Conservation (phyloP, 2,329 filamentous ascomycete species). For the Biscogniauxia mediterranea region DNA sequence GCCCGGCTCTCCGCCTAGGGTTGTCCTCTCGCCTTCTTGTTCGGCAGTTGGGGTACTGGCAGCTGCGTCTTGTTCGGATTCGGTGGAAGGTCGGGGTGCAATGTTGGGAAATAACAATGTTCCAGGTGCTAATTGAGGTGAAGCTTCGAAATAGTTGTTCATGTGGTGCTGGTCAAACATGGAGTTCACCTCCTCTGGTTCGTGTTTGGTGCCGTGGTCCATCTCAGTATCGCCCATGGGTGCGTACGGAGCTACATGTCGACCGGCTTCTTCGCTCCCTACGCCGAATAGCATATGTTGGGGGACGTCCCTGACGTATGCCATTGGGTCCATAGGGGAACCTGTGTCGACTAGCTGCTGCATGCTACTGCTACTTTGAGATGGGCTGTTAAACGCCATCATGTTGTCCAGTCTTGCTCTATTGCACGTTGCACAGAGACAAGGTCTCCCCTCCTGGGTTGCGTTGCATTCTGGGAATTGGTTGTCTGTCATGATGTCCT, state of each 20-base stretch:
- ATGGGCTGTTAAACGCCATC: background rate
- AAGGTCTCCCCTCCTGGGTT: background rate
- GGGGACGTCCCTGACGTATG: background rate
- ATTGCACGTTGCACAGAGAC: background rate
- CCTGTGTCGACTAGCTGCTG: background rate
- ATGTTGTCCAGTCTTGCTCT: background rate
- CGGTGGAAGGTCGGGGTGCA: background rate
- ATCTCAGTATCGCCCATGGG: background rate
- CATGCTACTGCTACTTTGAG: background rate
- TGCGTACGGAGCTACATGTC: background rate
- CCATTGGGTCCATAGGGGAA: background rate
- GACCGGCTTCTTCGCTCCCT: background rate
- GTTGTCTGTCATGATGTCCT: background rate
- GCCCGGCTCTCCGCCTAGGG: background rate
- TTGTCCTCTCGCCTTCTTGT: background rate
- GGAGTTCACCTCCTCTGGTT: background rate
- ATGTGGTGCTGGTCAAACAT: background rate
- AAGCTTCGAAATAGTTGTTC: background rate
- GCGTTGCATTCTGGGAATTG: background rate
- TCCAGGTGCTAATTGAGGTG: background rate
- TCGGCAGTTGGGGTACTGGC: background rate
- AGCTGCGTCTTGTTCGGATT: background rate
- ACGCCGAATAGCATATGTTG: background rate
- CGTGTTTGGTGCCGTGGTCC: background rate
- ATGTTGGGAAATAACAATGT: background rate